Evolutionary conservation across 2,329 filamentous ascomycete species (phyloP), one percentile per base, ranked within the genome.

Genomic region (Epichloe sp.): DNA sequence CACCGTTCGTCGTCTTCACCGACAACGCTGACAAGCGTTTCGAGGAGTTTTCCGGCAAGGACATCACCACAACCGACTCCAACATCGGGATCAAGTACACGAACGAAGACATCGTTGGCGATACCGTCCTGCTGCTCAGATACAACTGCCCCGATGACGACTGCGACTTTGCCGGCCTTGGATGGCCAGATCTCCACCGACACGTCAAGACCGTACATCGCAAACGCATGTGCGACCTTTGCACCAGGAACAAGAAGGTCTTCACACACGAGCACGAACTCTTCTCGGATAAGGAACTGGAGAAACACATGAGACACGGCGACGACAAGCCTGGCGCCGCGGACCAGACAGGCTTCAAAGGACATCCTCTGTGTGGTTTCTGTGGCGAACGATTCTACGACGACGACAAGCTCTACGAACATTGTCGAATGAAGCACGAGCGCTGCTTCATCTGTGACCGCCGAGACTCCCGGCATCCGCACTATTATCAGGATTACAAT

Each of bases 231-330:
- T 94, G 86, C 67, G 88, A 95, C 66, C 75, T 95, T 11, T 96
- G 90, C 68, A 78, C 90, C 6, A 76, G 89, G 54, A 90, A 96
- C 72, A 98, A 98, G 70, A 96, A 95, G 63, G 89, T 96, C 36
- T 98, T 98, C 60, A 96, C 93, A 1, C 93, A 98, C 68, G 93
- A 98, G 68, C 93, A 98, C 64, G 88, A 94, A 56, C 76, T 98
- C 1, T 97, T 96, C 65, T 85, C 86, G 1, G 78, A 82, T 55
- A 79, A 83, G 56, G 88, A 91, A 58, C 74, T 97, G 47, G 82
- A 86, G 58, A 86, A 81, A 60, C 93, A 98, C 66, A 94, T 97
- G 77, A 86, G 81, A 55, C 82, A 85, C 56, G 93, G 93, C 52
- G 93, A 98, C 62, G 88, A 97, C 64, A 85, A 85, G 56, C 90